Evolutionary conservation across 768 basidiomycete species (phyloP), one percentile per base, ranked within the genome.

Genomic region (Strobilomyces dryophilus): DNA sequence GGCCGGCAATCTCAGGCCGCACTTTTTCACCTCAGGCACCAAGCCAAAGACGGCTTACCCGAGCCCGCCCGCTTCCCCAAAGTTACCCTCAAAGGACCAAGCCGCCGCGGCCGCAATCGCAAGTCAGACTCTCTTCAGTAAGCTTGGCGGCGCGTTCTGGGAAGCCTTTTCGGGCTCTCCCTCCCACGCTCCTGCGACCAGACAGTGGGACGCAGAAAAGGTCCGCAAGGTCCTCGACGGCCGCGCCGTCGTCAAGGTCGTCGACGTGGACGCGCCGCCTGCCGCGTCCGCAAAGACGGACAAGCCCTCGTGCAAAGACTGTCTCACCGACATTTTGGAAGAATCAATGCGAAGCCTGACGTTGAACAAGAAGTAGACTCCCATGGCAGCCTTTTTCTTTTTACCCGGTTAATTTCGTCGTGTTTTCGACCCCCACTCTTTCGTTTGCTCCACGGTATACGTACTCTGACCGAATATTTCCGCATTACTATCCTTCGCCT

Each of bases 171-270:
- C 84, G n/a, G 85, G 84, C 4, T 59, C 66, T 6, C 50, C 60
- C 9, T 2, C 63, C 34, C 34, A 35, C 9, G 15, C 34, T 34
- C 59, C 61, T 43, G 51, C 61, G 44, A 7, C 64, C 39, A 73
- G 70, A 49, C 59, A 71, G 24, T 79, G 74, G 80, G 89, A 92
- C 64, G 77, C 82, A 54, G 89, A 92, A 51, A 93, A 92, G 71
- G 87, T 93, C 1, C 74, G 85, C 61, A 82, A 78, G 61, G 87
- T 94, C 44, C 73, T 93, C 61, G 89, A 92, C 56, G 92, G 92
- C 45, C 86, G 81, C 60, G 91, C 91, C 3, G 87, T 91, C 32
- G 74, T 92, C 55, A 74, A 78, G 41, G 81, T 92, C 48, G 89
- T 93, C 60, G 89, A 92, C 66, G 76, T 92, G 54, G 88, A 89